Percentiles rank a stretch among this genome's conserved stretches.
These are phyloP conservation scores for Neurospora sp. DNA, from an alignment of 495 filamentous ascomycete genomes.

Conservation along the genomic window DNA sequence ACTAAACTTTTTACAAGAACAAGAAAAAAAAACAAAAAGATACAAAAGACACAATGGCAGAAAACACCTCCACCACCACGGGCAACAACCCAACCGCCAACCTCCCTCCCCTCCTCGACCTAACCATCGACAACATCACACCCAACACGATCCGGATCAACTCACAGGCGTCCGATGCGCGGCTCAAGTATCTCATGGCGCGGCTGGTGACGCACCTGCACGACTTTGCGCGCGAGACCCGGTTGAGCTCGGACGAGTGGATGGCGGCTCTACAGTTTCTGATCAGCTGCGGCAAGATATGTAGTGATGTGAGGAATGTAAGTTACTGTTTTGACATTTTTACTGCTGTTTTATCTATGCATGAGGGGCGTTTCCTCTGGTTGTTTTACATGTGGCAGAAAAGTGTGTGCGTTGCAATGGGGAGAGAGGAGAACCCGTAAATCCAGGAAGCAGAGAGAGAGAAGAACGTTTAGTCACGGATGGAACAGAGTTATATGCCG, in stretches of 20 bases:
- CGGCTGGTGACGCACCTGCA: slow-evolving; percentile 70
- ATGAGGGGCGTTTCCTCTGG: too few relatives aligned
- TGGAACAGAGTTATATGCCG: not conserved
- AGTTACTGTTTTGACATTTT: not conserved
- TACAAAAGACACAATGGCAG: not conserved
- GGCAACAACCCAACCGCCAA: slow-evolving; percentile 3
- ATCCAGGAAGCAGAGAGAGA: not conserved
- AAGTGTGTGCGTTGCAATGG: not conserved
- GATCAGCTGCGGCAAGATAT: slow-evolving; percentile 63
- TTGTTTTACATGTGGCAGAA: not conserved
- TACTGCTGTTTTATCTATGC: too few relatives aligned
- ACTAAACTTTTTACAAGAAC: not conserved
- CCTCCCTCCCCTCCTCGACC: slow-evolving; percentile 47
- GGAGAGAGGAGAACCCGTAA: not conserved
- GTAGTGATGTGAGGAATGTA: slow-evolving; percentile 50
- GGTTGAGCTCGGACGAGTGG: slow-evolving; percentile 72
- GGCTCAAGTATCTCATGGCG: slow-evolving; percentile 63
- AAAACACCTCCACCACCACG: not conserved
- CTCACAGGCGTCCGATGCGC: slow-evolving; percentile 53
- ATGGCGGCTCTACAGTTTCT: slow-evolving; percentile 63
- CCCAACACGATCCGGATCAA: slow-evolving; percentile 66
- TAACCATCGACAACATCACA: slow-evolving; percentile 78
- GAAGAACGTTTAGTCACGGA: not conserved
- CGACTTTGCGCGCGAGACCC: slow-evolving; percentile 73
- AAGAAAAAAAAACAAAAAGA: not conserved